Base-by-base conservation (phyloP, 345 rosid genomes). In the Hibiscus tridactylites region DNA sequence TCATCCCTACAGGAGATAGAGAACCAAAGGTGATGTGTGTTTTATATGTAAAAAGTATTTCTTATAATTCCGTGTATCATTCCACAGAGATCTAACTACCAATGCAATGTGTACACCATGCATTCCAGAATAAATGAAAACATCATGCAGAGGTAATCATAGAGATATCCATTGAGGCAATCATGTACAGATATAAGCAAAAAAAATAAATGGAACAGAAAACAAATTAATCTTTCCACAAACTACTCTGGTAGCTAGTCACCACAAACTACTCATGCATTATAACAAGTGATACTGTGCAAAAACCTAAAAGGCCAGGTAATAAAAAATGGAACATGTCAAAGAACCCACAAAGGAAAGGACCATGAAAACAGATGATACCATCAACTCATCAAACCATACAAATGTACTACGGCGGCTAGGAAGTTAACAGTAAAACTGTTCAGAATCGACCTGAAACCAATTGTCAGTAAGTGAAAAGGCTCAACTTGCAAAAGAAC, bases 1-100 rank as follows among this genome's bases (percentile, higher is more conserved):
- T 96, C 97, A 61, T 96, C 99, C 85, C 99, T 96, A 84, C 73
- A 87, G 65, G 17, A 65, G 31, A 70, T 17, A 75, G 57, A 60
- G 54, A 68, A 68, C 13, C 26, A 57, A 71, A 10, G 26, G 19
- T 62, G 33, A 72, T 37, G 24, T 9, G 65, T 9, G 65, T 10
- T 37, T 35, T 46, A 58, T 39, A 68, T 44, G 70, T 7, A 56
- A 56, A 52, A n/a, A 17, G 19, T 52, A 56, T 31, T 57, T 47
- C 29, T 12, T n/a, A 44, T 11, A 31, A n/a, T 29, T 72, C 49
- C 69, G 8, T 52, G 37, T 44, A 17, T 2, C 8, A 63, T 52
- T 56, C 60, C 26, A 59, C 4, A 17, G 24, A 42, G 17, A 65
- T 17, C 59, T 67, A 74, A 46, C 8, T 15, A 71, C 54, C 24